phyloP scores from a whole-genome alignment of 371 early-diverging fungal genomes.

The Rhizopus delemar region DNA sequence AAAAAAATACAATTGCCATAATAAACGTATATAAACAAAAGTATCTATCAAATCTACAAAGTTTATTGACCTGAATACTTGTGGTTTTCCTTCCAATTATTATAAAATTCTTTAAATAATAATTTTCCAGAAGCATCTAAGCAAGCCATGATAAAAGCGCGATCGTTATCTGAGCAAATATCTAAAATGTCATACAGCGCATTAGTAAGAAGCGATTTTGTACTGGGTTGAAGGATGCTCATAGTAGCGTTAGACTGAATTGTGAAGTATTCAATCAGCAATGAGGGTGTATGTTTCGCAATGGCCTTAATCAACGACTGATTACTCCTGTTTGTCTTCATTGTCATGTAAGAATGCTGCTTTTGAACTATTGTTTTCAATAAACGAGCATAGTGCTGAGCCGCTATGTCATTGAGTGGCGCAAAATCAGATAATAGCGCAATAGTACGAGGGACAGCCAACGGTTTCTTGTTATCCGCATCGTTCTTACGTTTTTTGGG shows the following conservation, averaged over 20 bases:
- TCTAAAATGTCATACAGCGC: slow-evolving; percentile 73
- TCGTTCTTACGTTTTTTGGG: not conserved
- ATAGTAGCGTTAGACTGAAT: slow-evolving; percentile 64
- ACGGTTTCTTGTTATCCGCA: not conserved
- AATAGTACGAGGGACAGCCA: slow-evolving; percentile 9
- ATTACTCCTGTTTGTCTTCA: slow-evolving; percentile 18
- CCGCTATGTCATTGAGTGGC: slow-evolving; percentile 53
- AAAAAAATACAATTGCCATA: not conserved
- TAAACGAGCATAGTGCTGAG: slow-evolving; percentile 57
- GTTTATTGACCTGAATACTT: slow-evolving; percentile 65
- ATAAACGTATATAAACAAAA: not conserved
- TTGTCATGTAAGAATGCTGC: slow-evolving; percentile 7
- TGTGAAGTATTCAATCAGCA: slow-evolving; percentile 65
- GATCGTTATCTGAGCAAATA: slow-evolving; percentile 67
- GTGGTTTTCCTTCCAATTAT: slow-evolving; percentile 59
- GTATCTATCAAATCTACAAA: not conserved
- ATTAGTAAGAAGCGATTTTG: slow-evolving; percentile 58
- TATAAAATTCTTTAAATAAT: slow-evolving; percentile 58
- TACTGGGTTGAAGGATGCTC: slow-evolving; percentile 49
- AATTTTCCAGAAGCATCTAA: slow-evolving; percentile 61
- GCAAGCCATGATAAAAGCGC: slow-evolving; percentile 66
- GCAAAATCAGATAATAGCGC: slow-evolving; percentile 31
- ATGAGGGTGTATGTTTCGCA: slow-evolving; percentile 69
- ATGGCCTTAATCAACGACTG: slow-evolving; percentile 48
- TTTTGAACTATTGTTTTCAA: slow-evolving; percentile 48